These are phyloP conservation scores for Pythium rhizo-oryzae DNA, from an alignment of 352 stramenopile species.

Conservation along the genomic window DNA sequence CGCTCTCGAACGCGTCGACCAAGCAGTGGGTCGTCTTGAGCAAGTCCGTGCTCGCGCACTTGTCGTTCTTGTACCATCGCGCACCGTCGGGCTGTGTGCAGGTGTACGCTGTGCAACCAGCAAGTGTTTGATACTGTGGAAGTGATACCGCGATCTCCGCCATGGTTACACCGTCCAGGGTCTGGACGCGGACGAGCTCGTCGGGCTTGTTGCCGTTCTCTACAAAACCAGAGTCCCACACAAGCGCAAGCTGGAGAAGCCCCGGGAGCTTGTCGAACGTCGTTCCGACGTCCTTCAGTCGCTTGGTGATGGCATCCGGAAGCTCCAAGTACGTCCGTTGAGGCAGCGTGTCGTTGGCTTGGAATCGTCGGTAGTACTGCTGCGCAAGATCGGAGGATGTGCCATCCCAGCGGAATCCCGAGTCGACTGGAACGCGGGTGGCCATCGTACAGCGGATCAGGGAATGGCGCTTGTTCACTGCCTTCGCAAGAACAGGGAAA, in stretches of 20 bases:
- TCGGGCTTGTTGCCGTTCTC: conserved; percentile 2
- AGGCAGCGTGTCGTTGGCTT: background rate
- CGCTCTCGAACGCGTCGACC: background rate
- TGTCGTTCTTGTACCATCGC: background rate
- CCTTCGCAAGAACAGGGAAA: too few species aligned
- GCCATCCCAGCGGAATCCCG: background rate
- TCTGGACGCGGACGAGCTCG: background rate
- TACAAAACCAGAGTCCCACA: conserved; percentile 44
- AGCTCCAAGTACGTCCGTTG: background rate
- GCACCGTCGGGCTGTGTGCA: background rate
- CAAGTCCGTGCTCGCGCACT: background rate
- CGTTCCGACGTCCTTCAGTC: background rate
- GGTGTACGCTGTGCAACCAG: background rate
- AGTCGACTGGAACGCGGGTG: too few species aligned
- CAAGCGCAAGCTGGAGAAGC: conserved; percentile 33
- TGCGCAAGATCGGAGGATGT: background rate
- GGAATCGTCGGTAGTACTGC: background rate
- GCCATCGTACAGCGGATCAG: too few species aligned
- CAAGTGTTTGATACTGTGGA: background rate
- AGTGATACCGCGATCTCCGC: conserved; percentile 32
- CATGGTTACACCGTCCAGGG: conserved; percentile 33
- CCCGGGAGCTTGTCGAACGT: conserved; percentile 8
- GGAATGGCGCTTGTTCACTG: too few species aligned
- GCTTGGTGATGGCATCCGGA: background rate
- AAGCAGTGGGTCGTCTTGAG: background rate